Conservation (phyloP, 2,329 filamentous ascomycete genomes). For the Alternaria gaisen region DNA sequence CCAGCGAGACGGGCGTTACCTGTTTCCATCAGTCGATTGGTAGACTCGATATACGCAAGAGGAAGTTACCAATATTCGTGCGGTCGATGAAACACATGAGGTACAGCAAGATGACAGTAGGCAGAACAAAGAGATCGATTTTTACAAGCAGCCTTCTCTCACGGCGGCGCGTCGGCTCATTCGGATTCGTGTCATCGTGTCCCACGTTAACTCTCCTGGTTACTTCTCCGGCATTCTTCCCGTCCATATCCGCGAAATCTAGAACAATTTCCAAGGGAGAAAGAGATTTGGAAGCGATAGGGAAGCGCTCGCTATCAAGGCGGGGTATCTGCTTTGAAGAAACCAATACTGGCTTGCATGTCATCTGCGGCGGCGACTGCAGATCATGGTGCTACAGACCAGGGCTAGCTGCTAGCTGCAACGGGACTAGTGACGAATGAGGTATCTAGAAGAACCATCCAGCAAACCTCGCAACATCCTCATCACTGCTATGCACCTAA, state of each 20-base stretch:
- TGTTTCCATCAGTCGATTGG: slow-evolving; percentile 37
- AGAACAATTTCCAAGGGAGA: not conserved
- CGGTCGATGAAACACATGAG: slow-evolving; percentile 76
- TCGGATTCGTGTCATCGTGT: slow-evolving; percentile 46
- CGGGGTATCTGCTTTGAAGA: not conserved
- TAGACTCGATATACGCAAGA: not conserved
- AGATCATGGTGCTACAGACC: not conserved
- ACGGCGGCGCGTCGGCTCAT: slow-evolving; percentile 60
- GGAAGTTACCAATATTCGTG: slow-evolving; percentile 69
- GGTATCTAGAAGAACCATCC: not conserved
- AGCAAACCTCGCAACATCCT: not conserved
- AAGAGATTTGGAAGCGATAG: not conserved
- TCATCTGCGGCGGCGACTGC: not conserved
- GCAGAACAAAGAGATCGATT: slow-evolving; percentile 69
- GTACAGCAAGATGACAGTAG: slow-evolving; percentile 70
- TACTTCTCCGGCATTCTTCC: slow-evolving; percentile 7
- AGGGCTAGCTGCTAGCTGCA: not conserved
- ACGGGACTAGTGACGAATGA: not conserved
- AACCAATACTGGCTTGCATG: not conserved
- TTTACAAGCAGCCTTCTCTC: slow-evolving; percentile 67
- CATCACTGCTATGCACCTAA: not conserved
- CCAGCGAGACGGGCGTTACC: slow-evolving; percentile 73
- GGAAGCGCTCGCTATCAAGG: not conserved
- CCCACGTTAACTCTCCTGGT: slow-evolving; percentile 10
- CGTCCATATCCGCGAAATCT: slow-evolving; percentile 10